These are phyloP conservation scores for Wickerhamomyces bovis DNA, from an alignment of 805 yeast genomes.

Conservation along the genomic window DNA sequence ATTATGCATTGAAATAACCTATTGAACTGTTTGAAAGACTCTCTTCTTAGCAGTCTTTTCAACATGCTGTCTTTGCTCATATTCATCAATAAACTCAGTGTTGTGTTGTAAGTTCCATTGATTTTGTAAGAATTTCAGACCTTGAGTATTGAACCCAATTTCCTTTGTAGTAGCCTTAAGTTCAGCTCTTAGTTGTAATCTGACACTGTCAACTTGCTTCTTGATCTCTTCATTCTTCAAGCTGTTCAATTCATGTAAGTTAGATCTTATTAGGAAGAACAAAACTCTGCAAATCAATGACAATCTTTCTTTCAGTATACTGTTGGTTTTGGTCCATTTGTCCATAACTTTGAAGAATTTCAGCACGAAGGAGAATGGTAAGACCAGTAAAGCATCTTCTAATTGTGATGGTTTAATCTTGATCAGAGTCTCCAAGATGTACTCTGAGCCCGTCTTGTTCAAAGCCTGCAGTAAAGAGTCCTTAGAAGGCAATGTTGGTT, in stretches of 20 bases:
- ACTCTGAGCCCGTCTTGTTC: slow-evolving; percentile 63
- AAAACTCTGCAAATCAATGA: slow-evolving; percentile 68
- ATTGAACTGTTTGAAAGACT: slow-evolving; percentile 50
- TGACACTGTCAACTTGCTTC: slow-evolving; percentile 58
- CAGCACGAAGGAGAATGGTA: slow-evolving; percentile 81
- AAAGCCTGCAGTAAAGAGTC: slow-evolving; percentile 73
- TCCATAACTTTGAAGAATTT: slow-evolving; percentile 68
- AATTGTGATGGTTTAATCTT: slow-evolving; percentile 78
- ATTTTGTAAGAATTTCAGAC: slow-evolving; percentile 62
- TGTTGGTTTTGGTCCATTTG: slow-evolving; percentile 56
- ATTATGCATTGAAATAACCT: neutral
- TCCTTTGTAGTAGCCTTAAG: slow-evolving; percentile 47
- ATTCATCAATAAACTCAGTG: slow-evolving; percentile 65
- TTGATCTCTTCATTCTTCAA: slow-evolving; percentile 62
- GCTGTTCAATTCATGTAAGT: slow-evolving; percentile 71
- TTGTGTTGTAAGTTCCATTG: slow-evolving; percentile 79
- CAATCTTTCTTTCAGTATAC: slow-evolving; percentile 44
- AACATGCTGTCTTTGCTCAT: slow-evolving; percentile 46
- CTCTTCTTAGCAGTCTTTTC: slow-evolving; percentile 64
- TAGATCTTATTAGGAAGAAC: slow-evolving; percentile 65
- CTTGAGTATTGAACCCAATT: slow-evolving; percentile 82
- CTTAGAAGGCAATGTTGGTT: slow-evolving; percentile 55
- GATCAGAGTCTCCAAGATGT: slow-evolving; percentile 65
- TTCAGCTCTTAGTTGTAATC: slow-evolving; percentile 51
- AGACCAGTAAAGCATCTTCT: slow-evolving; percentile 86